Percentiles rank a stretch among this genome's conserved stretches.
Conservation (phyloP, 2,329 filamentous ascomycete species). For the Penicillium aurantiogriseum region DNA sequence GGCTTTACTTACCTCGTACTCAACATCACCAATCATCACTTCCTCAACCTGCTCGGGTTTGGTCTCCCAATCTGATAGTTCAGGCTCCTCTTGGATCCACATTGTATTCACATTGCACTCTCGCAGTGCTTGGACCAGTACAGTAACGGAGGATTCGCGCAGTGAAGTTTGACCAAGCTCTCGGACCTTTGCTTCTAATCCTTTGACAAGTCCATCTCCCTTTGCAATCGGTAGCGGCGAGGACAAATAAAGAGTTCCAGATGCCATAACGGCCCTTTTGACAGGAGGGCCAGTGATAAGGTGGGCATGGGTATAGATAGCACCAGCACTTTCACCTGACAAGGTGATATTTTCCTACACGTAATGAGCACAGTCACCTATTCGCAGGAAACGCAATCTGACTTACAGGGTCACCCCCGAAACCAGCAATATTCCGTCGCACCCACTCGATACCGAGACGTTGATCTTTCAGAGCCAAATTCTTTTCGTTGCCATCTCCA, state of each 20-base stretch:
- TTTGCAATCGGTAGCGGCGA: conserved; percentile 40
- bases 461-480: conserved; percentile 41
- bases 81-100: conserved; percentile 44
- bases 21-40: conserved; percentile 46
- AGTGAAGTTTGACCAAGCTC: conserved; percentile 30
- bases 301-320: conserved; percentile 48
- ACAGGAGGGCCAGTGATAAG: conserved; percentile 34
- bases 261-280: conserved; percentile 41
- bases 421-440: conserved; percentile 39
- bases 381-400: not conserved
- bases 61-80: conserved; percentile 40
- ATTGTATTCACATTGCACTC: conserved; percentile 42
- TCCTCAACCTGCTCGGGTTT: conserved; percentile 34
- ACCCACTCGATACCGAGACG: conserved; percentile 42
- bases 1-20: conserved; percentile 39
- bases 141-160: conserved; percentile 29
- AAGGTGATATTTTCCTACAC: conserved; percentile 42
- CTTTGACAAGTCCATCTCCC: conserved; percentile 33
- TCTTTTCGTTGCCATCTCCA: conserved; percentile 42
- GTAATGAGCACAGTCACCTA: not conserved
- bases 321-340: conserved; percentile 49
- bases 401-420: conserved; percentile 42
- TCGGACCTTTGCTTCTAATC: conserved; percentile 30
- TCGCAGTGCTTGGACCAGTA: conserved; percentile 36
- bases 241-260: conserved; percentile 46